These are phyloP conservation scores for Viola pubescens DNA, from an alignment of 441 rosid species.

Conservation along the genomic window DNA sequence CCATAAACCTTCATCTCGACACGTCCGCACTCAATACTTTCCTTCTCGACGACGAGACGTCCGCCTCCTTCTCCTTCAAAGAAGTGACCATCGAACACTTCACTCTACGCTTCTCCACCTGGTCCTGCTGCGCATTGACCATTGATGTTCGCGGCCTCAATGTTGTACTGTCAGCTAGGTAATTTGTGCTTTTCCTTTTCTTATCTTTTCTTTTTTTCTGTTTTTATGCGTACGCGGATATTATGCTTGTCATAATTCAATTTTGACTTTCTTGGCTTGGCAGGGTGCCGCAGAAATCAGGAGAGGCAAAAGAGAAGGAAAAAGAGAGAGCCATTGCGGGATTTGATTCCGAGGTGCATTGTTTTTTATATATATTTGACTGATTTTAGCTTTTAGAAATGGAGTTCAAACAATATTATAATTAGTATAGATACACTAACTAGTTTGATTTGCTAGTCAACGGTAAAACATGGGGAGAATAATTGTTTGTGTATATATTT, in stretches of 20 bases:
- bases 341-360: conserved; percentile 72
- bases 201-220: not conserved
- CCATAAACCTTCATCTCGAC: conserved; percentile 45
- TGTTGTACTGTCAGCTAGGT: conserved; percentile 52
- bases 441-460: too few relatives aligned
- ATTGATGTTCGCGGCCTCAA: conserved; percentile 56
- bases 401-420: too few relatives aligned
- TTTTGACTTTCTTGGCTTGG: conserved; percentile 19
- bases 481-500: too few relatives aligned
- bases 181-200: conserved; percentile 11
- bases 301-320: conserved; percentile 29
- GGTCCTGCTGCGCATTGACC: conserved; percentile 64
- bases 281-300: conserved; percentile 31
- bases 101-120: conserved; percentile 47
- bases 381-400: too few relatives aligned
- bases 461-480: too few relatives aligned
- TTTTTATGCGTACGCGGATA: not conserved
- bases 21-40: conserved; percentile 42
- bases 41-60: conserved; percentile 20
- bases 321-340: conserved; percentile 44
- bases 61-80: conserved; percentile 31
- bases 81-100: conserved; percentile 47
- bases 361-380: not conserved
- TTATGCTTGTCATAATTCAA: not conserved
- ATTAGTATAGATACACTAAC: too few relatives aligned